phyloP scores from a whole-genome alignment of 1,139 yeast species.

The Hemisphaericaspora subhashii region DNA sequence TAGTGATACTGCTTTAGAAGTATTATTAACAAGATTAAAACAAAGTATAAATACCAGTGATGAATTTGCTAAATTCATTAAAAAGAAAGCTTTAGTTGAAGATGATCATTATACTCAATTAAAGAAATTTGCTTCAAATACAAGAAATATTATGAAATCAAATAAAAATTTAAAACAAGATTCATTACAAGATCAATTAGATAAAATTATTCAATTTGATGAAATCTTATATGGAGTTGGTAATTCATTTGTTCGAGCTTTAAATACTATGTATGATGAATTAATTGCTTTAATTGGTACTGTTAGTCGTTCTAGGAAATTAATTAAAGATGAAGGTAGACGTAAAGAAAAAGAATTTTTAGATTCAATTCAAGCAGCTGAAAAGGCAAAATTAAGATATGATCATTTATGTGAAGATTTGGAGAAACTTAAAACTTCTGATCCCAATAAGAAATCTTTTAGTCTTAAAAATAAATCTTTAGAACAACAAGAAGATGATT shows the following conservation, averaged over 20 bases:
- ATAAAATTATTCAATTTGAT: slow-evolving; percentile 71
- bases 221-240: slow-evolving; percentile 76
- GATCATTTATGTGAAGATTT: slow-evolving; percentile 81
- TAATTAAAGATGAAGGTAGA: slow-evolving; percentile 77
- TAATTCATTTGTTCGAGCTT: slow-evolving; percentile 71
- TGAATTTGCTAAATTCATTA: slow-evolving; percentile 76
- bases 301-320: slow-evolving; percentile 69
- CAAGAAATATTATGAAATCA: slow-evolving; percentile 54
- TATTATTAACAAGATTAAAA: slow-evolving; percentile 70
- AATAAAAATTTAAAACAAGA: slow-evolving; percentile 55
- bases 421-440: slow-evolving; percentile 77
- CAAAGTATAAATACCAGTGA: slow-evolving; percentile 80
- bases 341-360: slow-evolving; percentile 79
- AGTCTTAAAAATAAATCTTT: slow-evolving; percentile 76
- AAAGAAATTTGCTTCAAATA: slow-evolving; percentile 61
- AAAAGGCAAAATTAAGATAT: slow-evolving; percentile 83
- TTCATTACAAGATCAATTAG: slow-evolving; percentile 66
- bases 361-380: slow-evolving; percentile 81
- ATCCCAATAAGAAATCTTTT: slow-evolving; percentile 80
- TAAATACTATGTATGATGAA: slow-evolving; percentile 86
- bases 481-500: slow-evolving; percentile 91
- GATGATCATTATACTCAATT: slow-evolving; percentile 76
- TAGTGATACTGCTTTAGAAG: slow-evolving; percentile 53
- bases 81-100: slow-evolving; percentile 76
- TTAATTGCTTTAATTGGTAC: slow-evolving; percentile 69